phyloP scores from a whole-genome alignment of 23 red algal genomes.

The Pyropia yezoensis region DNA sequence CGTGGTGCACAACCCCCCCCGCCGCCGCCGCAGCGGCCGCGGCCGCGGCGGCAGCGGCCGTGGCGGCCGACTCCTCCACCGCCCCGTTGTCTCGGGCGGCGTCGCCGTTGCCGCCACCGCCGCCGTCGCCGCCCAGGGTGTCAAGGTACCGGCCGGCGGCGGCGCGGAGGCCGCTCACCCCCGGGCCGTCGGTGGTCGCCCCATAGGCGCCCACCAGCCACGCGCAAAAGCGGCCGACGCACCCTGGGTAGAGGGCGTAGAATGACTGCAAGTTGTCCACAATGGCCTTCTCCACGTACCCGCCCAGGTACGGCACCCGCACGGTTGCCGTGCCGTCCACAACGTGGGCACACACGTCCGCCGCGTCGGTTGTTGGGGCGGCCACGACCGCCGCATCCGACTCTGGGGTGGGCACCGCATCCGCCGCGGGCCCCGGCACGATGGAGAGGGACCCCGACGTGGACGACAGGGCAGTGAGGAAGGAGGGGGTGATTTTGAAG shows the following conservation, averaged over 20 bases:
- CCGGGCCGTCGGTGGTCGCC: too few species aligned
- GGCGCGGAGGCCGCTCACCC: too few species aligned
- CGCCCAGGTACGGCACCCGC: conserved; percentile 36
- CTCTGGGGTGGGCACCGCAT: too few species aligned
- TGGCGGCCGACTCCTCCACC: too few species aligned
- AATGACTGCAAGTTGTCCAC: conserved; percentile 52
- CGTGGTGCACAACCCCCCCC: too few species aligned
- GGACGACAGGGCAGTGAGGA: conserved; percentile 24
- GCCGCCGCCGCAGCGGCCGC: too few species aligned
- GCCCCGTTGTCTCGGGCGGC: too few species aligned
- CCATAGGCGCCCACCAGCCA: conserved; percentile 4
- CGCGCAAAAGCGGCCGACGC: conserved; percentile 42
- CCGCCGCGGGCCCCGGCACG: not conserved
- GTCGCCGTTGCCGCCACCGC: too few species aligned
- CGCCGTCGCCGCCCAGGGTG: too few species aligned
- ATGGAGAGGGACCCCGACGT: conserved; percentile 19
- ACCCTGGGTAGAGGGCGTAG: conserved; percentile 38
- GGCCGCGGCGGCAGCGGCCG: too few species aligned
- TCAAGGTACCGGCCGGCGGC: too few species aligned
- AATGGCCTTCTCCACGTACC: conserved; percentile 60
- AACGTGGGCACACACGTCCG: conserved; percentile 9
- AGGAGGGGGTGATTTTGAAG: conserved; percentile 44
- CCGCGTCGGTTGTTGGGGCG: too few species aligned
- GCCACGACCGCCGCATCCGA: not conserved
- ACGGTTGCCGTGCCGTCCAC: conserved; percentile 38